Conservation (phyloP, 306 rosid species). For the Prunus kanzakura region DNA sequence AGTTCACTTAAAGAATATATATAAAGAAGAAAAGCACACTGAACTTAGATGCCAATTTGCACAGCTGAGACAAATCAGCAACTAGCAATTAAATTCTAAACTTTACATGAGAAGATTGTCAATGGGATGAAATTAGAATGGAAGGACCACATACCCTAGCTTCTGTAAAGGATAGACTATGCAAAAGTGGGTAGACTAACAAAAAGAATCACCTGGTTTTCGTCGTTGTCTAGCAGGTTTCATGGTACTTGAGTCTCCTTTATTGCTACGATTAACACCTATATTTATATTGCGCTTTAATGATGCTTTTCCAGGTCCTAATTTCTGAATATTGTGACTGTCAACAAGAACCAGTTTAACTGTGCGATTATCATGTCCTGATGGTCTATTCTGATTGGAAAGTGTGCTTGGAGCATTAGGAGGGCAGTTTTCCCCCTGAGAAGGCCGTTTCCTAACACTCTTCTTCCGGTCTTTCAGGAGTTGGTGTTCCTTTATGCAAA, state of each 20-base stretch:
- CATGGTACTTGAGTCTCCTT: conserved; percentile 68
- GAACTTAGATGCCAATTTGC: not conserved
- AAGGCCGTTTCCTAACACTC: conserved; percentile 67
- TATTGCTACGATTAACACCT: conserved; percentile 66
- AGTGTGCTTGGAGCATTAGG: conserved; percentile 40
- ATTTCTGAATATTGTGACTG: conserved; percentile 80
- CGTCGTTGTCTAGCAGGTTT: conserved; percentile 80
- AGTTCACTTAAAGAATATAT: not conserved
- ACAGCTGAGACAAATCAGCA: not conserved
- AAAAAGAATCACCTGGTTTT: conserved; percentile 71
- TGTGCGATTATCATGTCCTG: conserved; percentile 66
- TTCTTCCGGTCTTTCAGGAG: conserved; percentile 91
- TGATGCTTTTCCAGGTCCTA: conserved; percentile 75
- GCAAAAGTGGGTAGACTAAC: not conserved
- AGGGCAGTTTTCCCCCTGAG: conserved; percentile 63
- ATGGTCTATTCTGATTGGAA: conserved; percentile 61
- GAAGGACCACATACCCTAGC: not conserved
- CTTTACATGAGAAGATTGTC: not conserved
- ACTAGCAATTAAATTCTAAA: not conserved
- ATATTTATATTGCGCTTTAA: conserved; percentile 63
- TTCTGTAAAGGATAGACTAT: not conserved
- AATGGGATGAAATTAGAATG: not conserved
- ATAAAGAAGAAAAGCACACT: not conserved
- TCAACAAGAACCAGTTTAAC: conserved; percentile 80
- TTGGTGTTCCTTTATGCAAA: conserved; percentile 86